Conservation (phyloP, 2,329 filamentous ascomycete species). For the Cladorrhinum sp. region DNA sequence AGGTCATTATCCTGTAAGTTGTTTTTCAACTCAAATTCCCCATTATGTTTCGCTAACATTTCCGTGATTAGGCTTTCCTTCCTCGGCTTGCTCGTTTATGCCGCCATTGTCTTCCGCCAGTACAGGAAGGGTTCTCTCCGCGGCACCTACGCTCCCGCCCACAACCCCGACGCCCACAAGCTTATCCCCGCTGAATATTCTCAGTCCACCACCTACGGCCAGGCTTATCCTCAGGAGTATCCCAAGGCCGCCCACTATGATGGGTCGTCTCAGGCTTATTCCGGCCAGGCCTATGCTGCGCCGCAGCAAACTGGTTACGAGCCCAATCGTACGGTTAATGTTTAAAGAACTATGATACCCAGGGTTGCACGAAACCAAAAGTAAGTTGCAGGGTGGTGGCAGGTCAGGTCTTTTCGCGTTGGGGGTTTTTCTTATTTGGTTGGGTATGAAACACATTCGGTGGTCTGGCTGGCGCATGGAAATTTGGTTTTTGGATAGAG, state of each 20-base stretch:
- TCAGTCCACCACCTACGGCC: constrained; percentile 6
- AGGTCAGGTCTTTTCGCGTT: neutral
- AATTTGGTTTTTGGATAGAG: no score
- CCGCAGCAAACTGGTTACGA: neutral
- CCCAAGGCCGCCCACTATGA: constrained; percentile 12
- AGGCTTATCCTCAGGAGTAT: constrained; percentile 12
- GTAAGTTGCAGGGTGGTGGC: neutral
- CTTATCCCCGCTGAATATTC: constrained; percentile 19
- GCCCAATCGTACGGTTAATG: neutral
- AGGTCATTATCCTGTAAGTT: constrained; percentile 31
- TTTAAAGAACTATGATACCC: neutral
- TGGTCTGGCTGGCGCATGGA: neutral
- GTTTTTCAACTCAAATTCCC: neutral
- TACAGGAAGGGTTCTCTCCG: constrained; percentile 26
- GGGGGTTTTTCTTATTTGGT: neutral
- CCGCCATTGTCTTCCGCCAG: constrained; percentile 31
- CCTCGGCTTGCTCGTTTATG: constrained; percentile 34
- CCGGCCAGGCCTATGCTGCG: constrained; percentile 2
- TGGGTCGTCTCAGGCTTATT: constrained; percentile 4
- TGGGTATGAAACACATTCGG: neutral
- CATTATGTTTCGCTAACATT: neutral
- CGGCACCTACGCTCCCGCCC: constrained; percentile 20
- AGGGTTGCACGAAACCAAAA: neutral
- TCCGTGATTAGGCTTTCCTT: constrained; percentile 31
- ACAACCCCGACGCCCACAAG: constrained; percentile 20